Base-by-base conservation (phyloP, 164 flowering plant genomes). In the Nymphaea colorata region DNA sequence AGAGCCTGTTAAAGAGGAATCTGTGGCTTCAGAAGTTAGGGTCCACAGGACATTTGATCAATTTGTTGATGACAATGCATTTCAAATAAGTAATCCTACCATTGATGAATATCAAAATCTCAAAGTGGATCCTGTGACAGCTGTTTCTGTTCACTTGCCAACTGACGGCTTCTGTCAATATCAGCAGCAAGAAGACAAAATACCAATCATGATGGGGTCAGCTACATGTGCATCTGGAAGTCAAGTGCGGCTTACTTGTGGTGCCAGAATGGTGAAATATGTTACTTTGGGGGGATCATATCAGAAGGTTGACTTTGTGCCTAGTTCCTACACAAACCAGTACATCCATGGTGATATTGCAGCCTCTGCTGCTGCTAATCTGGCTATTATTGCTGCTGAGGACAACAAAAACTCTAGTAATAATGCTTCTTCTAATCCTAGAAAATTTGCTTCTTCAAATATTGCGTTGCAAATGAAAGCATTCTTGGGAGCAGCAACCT, bases 271-370 rank as follows among this genome's bases (percentile, higher is more conserved):
- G 8, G 57, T 3, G 57, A 51, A 51, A 51, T 15, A 8, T 5
- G 57, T 5, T 51, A 51, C 15, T 10, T 8, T 51, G 2, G 57
- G 57, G 3, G 15, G 57, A 5, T 5, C 57, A 51, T 51, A 51
- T 51, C 57, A 51, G 57, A 51, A 51, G 4, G 57, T 51, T 51
- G 57, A 51, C 57, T 51, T 86, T 68, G 87, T 84, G 72, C 80
- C 86, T 65, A 77, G 83, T 66, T 72, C 81, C 41, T 95, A 92
- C 59, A 59, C 78, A 47, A 95, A 95, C 82, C 76, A 83, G 61
- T 95, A 92, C 69, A 70, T 75, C 69, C 96, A 81, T 79, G 99
- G 97, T 57, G 94, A 89, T 6, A 79, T 86, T 77, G 96, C 98
- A 69, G 96, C 96, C 51, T 81, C 93, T 72, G 97, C 99, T 64